Conservation (phyloP, 2,329 filamentous ascomycete species). For the Epichloe amarillans region DNA sequence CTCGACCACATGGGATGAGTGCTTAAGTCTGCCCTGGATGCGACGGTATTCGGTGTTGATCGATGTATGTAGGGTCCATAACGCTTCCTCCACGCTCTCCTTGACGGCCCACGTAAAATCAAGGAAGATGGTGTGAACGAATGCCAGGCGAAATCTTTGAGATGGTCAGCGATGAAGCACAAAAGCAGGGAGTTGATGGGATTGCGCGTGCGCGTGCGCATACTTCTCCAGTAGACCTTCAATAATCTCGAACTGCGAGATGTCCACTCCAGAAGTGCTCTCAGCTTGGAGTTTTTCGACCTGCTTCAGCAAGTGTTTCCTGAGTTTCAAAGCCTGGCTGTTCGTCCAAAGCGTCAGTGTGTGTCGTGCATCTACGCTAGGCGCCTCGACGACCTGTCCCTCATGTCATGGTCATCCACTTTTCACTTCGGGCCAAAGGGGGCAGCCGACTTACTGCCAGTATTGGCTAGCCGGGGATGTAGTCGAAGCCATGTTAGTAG, state of each 20-base stretch:
- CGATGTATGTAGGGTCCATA: constrained; percentile 69
- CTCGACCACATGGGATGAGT: constrained; percentile 41
- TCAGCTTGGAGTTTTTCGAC: constrained; percentile 28
- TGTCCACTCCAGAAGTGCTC: constrained; percentile 21
- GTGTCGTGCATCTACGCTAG: neutral
- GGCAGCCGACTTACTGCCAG: constrained; percentile 24
- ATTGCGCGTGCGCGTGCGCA: constrained; percentile 11
- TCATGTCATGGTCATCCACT: neutral
- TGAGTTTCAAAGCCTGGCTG: constrained; percentile 30
- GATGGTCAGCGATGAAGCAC: neutral
- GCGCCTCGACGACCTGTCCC: neutral
- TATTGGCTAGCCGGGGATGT: constrained; percentile 20
- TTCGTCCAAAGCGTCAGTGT: constrained; percentile 6
- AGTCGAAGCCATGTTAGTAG: constrained; percentile 6
- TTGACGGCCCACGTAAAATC: constrained; percentile 54
- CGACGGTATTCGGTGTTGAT: constrained; percentile 71
- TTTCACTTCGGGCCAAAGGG: neutral
- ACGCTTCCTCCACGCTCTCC: constrained; percentile 51
- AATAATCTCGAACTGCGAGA: constrained; percentile 30
- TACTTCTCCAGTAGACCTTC: constrained; percentile 26
- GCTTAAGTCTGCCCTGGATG: constrained; percentile 43
- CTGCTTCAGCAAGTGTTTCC: constrained; percentile 29
- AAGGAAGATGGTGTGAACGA: constrained; percentile 57
- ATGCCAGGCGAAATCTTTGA: constrained; percentile 47
- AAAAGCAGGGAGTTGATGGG: constrained; percentile 9